Percentiles rank a stretch among this genome's conserved stretches.
Conservation (phyloP, 768 basidiomycete genomes). For the Pulveroboletus sp. region DNA sequence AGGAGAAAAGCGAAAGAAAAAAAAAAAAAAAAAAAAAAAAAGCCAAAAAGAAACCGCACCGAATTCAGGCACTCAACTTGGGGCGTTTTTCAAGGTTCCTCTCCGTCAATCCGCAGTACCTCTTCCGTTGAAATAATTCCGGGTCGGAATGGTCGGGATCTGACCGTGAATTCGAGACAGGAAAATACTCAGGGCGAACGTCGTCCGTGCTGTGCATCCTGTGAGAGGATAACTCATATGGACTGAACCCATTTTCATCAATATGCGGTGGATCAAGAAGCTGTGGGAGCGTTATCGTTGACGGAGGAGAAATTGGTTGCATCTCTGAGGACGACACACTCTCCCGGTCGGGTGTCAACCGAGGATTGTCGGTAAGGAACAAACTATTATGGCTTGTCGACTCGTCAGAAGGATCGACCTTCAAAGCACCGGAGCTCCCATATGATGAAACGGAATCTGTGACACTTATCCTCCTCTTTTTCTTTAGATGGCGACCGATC, state of each 20-base stretch:
- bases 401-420: slow-evolving; percentile 24
- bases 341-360: slow-evolving; percentile 31
- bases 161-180: slow-evolving; percentile 34
- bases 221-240: slow-evolving; percentile 26
- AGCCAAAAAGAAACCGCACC: slow-evolving; percentile 3
- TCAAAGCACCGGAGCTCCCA: slow-evolving; percentile 25
- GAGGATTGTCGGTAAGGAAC: slow-evolving; percentile 26
- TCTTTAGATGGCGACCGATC: slow-evolving; percentile 27
- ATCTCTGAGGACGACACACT: slow-evolving; percentile 32
- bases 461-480: slow-evolving; percentile 34
- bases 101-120: slow-evolving; percentile 15
- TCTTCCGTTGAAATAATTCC: slow-evolving; percentile 23
- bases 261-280: slow-evolving; percentile 22
- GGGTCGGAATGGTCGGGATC: slow-evolving; percentile 29
- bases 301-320: slow-evolving; percentile 30
- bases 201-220: slow-evolving; percentile 18
- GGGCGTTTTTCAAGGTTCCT: slow-evolving; percentile 22
- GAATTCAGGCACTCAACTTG: slow-evolving; percentile 26
- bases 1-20: slow-evolving; percentile 6
- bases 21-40: slow-evolving; percentile 6
- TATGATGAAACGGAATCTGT: slow-evolving; percentile 34
- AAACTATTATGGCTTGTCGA: slow-evolving; percentile 15
- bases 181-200: slow-evolving; percentile 31
- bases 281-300: slow-evolving; percentile 26
- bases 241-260: slow-evolving; percentile 21